Evolutionary conservation across 148 eudicot species (phyloP), one percentile per base, ranked within the genome.

Genomic region (Heliamphora exappendiculata): DNA sequence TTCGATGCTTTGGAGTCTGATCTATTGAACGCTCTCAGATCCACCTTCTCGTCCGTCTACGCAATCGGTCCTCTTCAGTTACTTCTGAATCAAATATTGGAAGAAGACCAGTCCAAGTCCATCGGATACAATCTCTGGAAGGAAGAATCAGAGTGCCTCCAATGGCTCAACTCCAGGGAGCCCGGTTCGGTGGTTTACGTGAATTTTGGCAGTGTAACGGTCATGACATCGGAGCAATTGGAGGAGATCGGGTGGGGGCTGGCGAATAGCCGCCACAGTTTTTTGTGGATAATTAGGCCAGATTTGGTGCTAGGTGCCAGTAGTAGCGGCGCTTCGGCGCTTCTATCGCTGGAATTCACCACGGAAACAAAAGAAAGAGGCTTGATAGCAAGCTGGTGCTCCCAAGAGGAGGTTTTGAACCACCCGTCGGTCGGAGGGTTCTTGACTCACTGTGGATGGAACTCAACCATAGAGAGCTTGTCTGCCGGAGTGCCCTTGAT

Each of bases 211-310:
- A 67, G 79, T 41, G 7, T 67, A 36, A 26, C 31, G 0, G 8
- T 28, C 0, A 54, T 76, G 53, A 64, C 73, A 4, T 12, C 16
- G 33, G 47, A 67, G 9, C 59, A 36, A 12, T 5, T 76, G 36
- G 53, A 42, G 37, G 78, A 76, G 72, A 37, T 76, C 26, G 78
- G 31, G 49, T 76, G 78, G 78, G 78, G 78, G 33, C 78, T 76
- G 20, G 78, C 70, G 8, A 76, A 76, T 50, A 76, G 72, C 47
- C 50, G 24, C 34, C 47, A 65, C n/a, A 13, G 28, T 42, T 51
- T 76, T 26, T 24, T 76, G 12, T 76, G 78, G 78, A 53, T 76
- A 20, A 67, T 53, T 34, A 50, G 78, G 64, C 72, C 78, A 6
- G 78, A 66, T 66, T 36, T 76, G 22, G 67, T 62, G 7, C 16